Evolutionary conservation across 345 rosid species (phyloP).

Genomic region (Sonneratia caseolaris): DNA sequence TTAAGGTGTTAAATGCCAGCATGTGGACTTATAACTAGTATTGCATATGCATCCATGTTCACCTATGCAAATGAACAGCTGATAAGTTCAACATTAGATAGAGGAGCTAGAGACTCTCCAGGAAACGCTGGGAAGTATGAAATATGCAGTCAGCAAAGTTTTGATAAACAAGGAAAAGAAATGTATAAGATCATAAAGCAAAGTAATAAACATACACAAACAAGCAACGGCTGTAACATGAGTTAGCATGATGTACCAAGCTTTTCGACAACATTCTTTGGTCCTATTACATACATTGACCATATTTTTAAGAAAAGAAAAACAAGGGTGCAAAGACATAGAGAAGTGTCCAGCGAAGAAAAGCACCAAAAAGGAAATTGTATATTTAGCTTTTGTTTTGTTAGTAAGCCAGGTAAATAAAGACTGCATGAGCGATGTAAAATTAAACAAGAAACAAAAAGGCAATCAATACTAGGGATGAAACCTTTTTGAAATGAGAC

Average conservation of each 20-base stretch:
- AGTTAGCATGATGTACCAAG: neutral
- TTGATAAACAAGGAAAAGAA: neutral
- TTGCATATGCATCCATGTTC: conserved; percentile 87
- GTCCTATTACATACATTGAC: neutral
- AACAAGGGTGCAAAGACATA: neutral
- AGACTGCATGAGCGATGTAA: neutral
- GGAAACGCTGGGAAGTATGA: neutral
- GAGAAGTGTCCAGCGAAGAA: neutral
- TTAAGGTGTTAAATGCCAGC: conserved; percentile 48
- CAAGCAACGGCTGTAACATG: neutral
- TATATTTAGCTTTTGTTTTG: neutral
- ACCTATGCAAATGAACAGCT: conserved; percentile 27
- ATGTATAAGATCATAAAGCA: neutral
- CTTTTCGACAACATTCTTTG: neutral
- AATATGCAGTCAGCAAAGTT: too few relatives aligned
- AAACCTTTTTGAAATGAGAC: neutral
- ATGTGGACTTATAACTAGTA: conserved; percentile 56
- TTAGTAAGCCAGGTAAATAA: neutral
- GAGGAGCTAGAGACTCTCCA: neutral
- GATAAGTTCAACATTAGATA: neutral
- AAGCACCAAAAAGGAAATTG: neutral
- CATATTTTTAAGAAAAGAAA: neutral
- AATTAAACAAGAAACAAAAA: neutral
- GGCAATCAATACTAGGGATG: neutral
- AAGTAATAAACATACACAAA: neutral